Evolutionary conservation across 2,329 filamentous ascomycete genomes (phyloP), one percentile per base, ranked within the genome.

Genomic region (Talaromyces sp.): DNA sequence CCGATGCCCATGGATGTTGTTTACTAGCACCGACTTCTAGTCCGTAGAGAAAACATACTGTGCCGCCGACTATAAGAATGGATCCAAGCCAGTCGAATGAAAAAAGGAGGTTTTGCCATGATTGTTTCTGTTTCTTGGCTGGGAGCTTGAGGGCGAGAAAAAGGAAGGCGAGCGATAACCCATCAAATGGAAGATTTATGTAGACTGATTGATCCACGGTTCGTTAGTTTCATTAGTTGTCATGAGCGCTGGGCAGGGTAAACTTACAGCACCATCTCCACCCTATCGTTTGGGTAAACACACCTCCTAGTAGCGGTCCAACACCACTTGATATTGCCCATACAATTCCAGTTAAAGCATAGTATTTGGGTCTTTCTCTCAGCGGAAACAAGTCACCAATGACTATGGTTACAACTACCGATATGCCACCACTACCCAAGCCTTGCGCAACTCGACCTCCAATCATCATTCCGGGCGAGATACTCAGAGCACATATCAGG

Each of bases 11-110:
- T 1, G 90, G 86, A 64, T 83, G 83, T 5, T 81, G 79, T 43
- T 90, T 84, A 27, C 56, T 58, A 55, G 89, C 90, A 56, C 90
- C 91, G 63, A 91, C 89, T 68, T 93, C 87, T 13, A 95, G 83
- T 1, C 89, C 91, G 26, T 95, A 83, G 8, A 95, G 83, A 60
- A 93, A 78, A 88, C 93, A 91, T 31, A 93, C 78, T 0, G 89
- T 90, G 19, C 87, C 89, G 53, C 87, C 87, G n/a, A 91, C 82
- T 70, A 93, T 83, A 26, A 78, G 75, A 24, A 84, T 64, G 1
- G 79, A 79, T 19, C 83, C 83, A n/a, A 83, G 64, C 83, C 83
- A 86, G 56, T 58, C 56, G 24, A 58, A 58, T 27, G 46, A 52
- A 14, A 51, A 32, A 19, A 58, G 3, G 8, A 51, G 43, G 19